These are phyloP conservation scores for Coemansia sp. DNA, from an alignment of 192 early-diverging fungal genomes.

Conservation along the genomic window DNA sequence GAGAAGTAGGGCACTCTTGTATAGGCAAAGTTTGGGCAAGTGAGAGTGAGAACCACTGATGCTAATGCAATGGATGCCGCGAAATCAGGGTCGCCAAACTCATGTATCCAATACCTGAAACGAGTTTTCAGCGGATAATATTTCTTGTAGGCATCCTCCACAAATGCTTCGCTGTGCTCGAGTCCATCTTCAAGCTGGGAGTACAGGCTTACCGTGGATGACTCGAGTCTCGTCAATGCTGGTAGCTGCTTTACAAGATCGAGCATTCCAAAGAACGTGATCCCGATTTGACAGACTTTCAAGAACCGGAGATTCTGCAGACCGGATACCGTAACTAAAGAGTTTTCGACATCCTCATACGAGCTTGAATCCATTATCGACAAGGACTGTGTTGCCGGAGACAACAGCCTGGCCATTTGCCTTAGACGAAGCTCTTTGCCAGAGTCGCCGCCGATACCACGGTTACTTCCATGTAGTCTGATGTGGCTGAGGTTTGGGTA, in stretches of 20 bases:
- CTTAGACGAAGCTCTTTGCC: not conserved
- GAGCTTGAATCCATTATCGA: not conserved
- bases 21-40: not conserved
- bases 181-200: not conserved
- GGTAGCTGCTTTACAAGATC: not conserved
- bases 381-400: not conserved
- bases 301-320: not conserved
- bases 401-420: not conserved
- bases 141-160: not conserved
- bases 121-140: not conserved
- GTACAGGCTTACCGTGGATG: not conserved
- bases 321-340: not conserved
- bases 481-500: not conserved
- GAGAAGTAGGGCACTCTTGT: not conserved
- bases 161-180: not conserved
- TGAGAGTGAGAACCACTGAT: not conserved
- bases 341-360: not conserved
- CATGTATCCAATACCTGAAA: not conserved
- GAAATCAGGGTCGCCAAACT: not conserved
- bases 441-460: not conserved
- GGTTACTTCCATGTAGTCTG: not conserved
- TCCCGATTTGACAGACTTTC: not conserved
- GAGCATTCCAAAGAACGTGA: not conserved
- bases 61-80: not conserved
- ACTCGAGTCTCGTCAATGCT: not conserved